phyloP scores from a whole-genome alignment of 371 early-diverging fungal genomes.

The Batkoa obscura region DNA sequence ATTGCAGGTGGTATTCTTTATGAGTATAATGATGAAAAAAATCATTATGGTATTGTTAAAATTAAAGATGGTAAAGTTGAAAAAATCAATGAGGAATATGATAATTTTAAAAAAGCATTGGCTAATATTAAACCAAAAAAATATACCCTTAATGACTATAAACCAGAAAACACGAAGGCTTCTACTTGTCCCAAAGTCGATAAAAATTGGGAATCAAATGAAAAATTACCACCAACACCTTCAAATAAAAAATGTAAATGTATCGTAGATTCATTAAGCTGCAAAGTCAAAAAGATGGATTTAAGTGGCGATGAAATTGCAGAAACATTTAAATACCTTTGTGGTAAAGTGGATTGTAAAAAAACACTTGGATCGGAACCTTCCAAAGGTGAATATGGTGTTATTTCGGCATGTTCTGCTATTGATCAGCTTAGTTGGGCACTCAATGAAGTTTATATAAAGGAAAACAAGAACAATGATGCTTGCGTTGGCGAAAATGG shows the following conservation, averaged over 20 bases:
- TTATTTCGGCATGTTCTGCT: background rate
- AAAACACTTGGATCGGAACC: background rate
- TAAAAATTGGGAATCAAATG: constrained; percentile 32
- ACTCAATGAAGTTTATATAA: background rate
- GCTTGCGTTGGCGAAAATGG: background rate
- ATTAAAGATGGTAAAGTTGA: constrained; percentile 11
- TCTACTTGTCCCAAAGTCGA: constrained; percentile 27
- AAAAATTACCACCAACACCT: constrained; percentile 44
- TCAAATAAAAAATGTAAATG: constrained; percentile 41
- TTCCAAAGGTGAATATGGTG: background rate
- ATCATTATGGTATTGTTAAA: constrained; percentile 51
- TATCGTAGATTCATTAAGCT: constrained; percentile 17
- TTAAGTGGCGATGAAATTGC: background rate
- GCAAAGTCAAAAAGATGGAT: constrained; percentile 10
- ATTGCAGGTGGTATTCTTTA: constrained; percentile 65
- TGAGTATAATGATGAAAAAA: constrained; percentile 59
- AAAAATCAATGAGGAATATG: constrained; percentile 7
- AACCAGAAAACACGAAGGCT: background rate
- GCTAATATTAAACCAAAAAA: background rate
- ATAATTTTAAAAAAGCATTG: background rate
- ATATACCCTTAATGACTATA: background rate
- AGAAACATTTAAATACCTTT: background rate
- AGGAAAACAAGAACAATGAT: background rate
- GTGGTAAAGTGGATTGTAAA: background rate
- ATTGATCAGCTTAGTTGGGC: background rate